A percentile compares a stretch with the other conserved stretches of the same genome.
These are phyloP conservation scores for Daldinia vernicosa DNA, from an alignment of 495 filamentous ascomycete species.

Conservation along the genomic window DNA sequence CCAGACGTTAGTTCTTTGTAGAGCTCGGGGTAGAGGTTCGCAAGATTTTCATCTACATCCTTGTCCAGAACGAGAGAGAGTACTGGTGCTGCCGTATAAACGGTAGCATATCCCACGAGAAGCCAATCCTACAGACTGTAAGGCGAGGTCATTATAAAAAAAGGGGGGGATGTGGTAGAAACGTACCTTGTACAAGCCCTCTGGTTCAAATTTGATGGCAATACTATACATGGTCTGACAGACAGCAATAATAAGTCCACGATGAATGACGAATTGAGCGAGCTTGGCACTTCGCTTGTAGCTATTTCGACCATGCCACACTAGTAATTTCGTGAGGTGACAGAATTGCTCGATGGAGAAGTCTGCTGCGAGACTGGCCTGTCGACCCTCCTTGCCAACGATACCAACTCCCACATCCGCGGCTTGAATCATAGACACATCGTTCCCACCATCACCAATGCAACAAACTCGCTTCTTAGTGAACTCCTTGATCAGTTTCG, in stretches of 20 bases:
- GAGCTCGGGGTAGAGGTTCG: slow-evolving; percentile 94
- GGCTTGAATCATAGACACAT: slow-evolving; percentile 99
- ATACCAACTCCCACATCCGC: slow-evolving; percentile 98
- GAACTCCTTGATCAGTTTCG: slow-evolving; percentile 86
- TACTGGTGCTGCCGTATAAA: slow-evolving; percentile 95
- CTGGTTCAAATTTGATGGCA: slow-evolving; percentile 87
- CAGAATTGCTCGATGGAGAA: slow-evolving; percentile 96
- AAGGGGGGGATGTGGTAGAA: background rate
- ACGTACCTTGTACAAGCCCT: slow-evolving; percentile 82
- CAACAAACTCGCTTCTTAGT: slow-evolving; percentile 95
- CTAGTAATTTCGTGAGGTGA: slow-evolving; percentile 93
- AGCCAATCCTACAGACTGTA: slow-evolving; percentile 77
- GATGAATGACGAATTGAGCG: slow-evolving; percentile 97
- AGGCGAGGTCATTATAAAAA: slow-evolving; percentile 23
- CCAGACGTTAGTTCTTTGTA: slow-evolving; percentile 95
- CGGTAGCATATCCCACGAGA: slow-evolving; percentile 93
- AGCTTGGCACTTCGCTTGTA: slow-evolving; percentile 97
- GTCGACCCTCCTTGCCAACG: slow-evolving; percentile 95
- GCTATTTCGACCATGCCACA: slow-evolving; percentile 97
- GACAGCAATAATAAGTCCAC: slow-evolving; percentile 91
- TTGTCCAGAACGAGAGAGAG: slow-evolving; percentile 95
- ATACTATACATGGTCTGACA: slow-evolving; percentile 98
- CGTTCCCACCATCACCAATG: slow-evolving; percentile 97
- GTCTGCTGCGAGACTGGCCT: slow-evolving; percentile 93
- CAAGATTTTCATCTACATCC: slow-evolving; percentile 91